Percentiles rank a stretch among this genome's conserved stretches.
Conservation (phyloP, 495 filamentous ascomycete species). For the Neurospora hispaniola region DNA sequence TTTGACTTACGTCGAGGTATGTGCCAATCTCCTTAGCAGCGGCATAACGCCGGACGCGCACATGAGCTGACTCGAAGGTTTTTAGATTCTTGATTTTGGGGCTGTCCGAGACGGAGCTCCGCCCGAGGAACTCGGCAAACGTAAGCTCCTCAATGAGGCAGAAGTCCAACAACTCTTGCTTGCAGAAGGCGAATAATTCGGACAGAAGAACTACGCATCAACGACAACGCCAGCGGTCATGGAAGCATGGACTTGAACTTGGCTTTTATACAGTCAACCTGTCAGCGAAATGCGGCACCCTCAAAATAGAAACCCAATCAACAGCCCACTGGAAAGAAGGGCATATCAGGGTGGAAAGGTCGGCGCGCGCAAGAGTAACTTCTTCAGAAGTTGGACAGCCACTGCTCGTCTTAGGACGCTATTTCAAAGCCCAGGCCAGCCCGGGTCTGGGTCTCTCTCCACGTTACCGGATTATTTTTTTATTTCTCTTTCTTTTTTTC, state of each 20-base stretch:
- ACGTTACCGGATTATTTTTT: background rate
- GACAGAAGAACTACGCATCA: background rate
- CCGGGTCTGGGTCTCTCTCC: background rate
- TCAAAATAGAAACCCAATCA: background rate
- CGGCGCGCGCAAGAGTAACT: background rate
- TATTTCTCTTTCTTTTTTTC: background rate
- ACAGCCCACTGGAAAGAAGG: background rate
- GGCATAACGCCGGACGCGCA: background rate
- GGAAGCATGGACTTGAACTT: background rate
- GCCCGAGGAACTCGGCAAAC: slow-evolving; percentile 61
- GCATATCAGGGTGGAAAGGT: background rate
- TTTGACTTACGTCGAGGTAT: slow-evolving; percentile 92
- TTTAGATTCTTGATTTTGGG: slow-evolving; percentile 80
- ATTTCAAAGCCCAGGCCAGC: background rate
- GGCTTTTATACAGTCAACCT: background rate
- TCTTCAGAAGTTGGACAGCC: background rate
- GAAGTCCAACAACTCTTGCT: slow-evolving; percentile 37
- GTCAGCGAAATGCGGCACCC: background rate
- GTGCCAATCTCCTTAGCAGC: slow-evolving; percentile 16
- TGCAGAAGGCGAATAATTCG: slow-evolving; percentile 27
- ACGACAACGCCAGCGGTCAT: background rate
- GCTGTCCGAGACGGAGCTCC: slow-evolving; percentile 73
- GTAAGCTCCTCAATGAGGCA: slow-evolving; percentile 63
- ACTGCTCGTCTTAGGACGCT: background rate
- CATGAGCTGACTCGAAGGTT: background rate